Base-by-base conservation (phyloP, 2,329 filamentous ascomycete species). In the Mycogone perniciosa region DNA sequence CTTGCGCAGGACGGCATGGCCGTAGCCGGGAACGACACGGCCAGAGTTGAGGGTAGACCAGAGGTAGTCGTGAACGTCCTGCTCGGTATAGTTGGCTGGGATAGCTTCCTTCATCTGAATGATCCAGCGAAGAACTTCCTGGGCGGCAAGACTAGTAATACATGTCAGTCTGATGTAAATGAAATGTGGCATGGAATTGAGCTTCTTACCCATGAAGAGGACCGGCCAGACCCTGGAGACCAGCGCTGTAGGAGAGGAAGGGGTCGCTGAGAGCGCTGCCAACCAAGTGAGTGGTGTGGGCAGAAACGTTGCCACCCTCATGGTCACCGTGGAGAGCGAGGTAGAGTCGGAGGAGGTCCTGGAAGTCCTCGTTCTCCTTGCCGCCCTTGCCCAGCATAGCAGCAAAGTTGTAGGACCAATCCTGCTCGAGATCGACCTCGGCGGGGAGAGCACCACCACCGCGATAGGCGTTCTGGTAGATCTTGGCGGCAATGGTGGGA, bases 321-420 rank as follows among this genome's bases (percentile, higher is more conserved):
- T 99, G 93, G 71, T 99, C 93, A 56, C 93, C 93, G 71, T 99
- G 93, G 5, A 99, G 85, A 45, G 93, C 92, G 27, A 99, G 84
- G 72, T 99, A 99, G 31, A 99, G 76, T 60, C 93, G 84, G 56
- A 99, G 80, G 20, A 99, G 79, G 64, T 99, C 93, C 68, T 97
- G 92, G 80, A 99, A 96, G 68, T 88, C 87, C 72, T 91, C 88
- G 61, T 97, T 86, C 71, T 95, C 78, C 70, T 86, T 82, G 59
- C 90, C 89, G 46, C 85, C 82, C 75, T 95, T 96, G 64, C 92
- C 92, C 48, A 97, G 81, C 83, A 97, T 90, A 58, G 90, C 88
- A 42, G 93, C 93, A 64, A 96, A 99, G 79, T 99, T 99, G 79
- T 96, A 95, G 1, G 91, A 86, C 93, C 93, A 99, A 72, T 99